Evolutionary conservation across 1,284 basidiomycete species (phyloP).

Genomic region (Puccinia coronata): DNA sequence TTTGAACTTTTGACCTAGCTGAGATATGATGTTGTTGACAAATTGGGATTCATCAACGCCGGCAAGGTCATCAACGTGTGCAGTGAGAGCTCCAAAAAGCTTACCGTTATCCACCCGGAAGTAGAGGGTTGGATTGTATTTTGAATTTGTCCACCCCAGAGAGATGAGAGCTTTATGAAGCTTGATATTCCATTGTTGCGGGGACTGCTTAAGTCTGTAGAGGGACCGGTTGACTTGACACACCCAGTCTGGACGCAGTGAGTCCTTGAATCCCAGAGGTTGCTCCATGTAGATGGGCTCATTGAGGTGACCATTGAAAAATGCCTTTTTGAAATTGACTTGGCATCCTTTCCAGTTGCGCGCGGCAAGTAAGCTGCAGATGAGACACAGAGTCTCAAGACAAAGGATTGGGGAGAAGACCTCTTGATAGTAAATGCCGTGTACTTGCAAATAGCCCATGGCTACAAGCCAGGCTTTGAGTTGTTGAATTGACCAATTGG

Average conservation of each 20-base stretch:
- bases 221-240: constrained; percentile 7
- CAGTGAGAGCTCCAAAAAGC: constrained; percentile 15
- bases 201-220: constrained; percentile 13
- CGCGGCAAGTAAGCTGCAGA: background rate
- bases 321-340: background rate
- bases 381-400: background rate
- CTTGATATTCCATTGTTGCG: background rate
- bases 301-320: background rate
- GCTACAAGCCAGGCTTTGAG: background rate
- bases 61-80: background rate
- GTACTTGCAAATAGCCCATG: constrained; percentile 34
- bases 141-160: background rate
- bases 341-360: background rate
- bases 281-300: constrained; percentile 16
- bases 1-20: background rate
- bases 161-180: background rate
- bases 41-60: background rate
- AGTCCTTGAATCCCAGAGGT: constrained; percentile 16
- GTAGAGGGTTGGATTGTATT: constrained; percentile 14
- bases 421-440: constrained; percentile 46
- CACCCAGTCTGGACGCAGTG: constrained; percentile 2
- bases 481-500: constrained; percentile 18
- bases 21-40: background rate
- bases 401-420: constrained; percentile 29
- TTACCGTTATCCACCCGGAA: background rate